phyloP scores from a whole-genome alignment of 2,329 filamentous ascomycete genomes.

The Xylaria sp. region DNA sequence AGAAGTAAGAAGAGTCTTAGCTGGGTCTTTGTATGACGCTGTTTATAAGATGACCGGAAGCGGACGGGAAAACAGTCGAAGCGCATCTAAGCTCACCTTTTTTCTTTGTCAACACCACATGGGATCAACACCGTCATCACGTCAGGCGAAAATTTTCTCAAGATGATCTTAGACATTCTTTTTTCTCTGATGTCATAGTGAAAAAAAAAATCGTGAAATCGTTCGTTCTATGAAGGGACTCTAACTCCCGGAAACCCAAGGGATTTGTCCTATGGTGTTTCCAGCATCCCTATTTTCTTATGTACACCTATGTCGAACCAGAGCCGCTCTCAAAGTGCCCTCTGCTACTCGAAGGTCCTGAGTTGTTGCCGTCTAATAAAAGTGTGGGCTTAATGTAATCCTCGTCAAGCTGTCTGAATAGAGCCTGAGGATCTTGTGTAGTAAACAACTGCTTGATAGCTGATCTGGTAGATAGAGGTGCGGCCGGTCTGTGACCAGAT shows the following conservation, averaged over 20 bases:
- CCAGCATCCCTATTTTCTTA: constrained; percentile 7
- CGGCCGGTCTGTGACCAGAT: constrained; percentile 30
- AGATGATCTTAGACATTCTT: neutral
- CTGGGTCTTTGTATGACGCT: neutral
- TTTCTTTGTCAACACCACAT: too few species aligned
- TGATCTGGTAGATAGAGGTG: constrained; percentile 63
- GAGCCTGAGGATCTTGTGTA: constrained; percentile 79
- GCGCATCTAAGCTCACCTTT: too few species aligned
- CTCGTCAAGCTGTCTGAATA: constrained; percentile 91
- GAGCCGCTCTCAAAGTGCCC: constrained; percentile 29
- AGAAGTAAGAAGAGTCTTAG: neutral
- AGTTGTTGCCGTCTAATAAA: constrained; percentile 64
- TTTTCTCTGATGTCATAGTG: too few species aligned
- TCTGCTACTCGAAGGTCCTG: constrained; percentile 21
- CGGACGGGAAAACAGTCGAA: constrained; percentile 5
- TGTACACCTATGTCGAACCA: constrained; percentile 20
- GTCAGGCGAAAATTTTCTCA: too few species aligned
- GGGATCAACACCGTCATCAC: too few species aligned
- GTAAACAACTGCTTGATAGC: constrained; percentile 78
- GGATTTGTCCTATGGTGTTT: neutral
- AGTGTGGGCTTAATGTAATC: constrained; percentile 92
- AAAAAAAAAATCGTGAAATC: too few species aligned
- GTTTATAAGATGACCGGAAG: neutral
- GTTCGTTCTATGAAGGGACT: too few species aligned
- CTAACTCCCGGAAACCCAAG: too few species aligned